Percentiles rank a stretch among this genome's conserved stretches.
Conservation (phyloP, 1,284 basidiomycete species). For the Sanghuangporus sanghuang region DNA sequence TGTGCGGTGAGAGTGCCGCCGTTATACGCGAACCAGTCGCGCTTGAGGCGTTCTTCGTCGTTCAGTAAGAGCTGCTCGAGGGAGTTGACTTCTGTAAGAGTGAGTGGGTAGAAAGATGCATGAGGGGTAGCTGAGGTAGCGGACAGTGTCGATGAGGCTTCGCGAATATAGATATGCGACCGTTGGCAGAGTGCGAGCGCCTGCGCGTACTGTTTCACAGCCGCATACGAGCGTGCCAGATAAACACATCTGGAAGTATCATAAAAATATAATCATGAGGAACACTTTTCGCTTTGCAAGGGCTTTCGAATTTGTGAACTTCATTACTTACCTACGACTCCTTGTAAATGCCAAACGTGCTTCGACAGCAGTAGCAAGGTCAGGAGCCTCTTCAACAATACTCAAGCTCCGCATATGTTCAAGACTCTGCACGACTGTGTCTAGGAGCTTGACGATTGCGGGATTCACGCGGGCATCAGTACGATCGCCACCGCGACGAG, state of each 20-base stretch:
- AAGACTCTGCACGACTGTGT: conserved; percentile 79
- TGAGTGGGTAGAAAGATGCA: conserved; percentile 54
- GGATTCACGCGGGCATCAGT: conserved; percentile 71
- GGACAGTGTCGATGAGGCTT: conserved; percentile 41
- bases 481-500: not conserved
- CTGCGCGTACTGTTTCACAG: conserved; percentile 66
- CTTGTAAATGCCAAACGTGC: conserved; percentile 70
- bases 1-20: conserved; percentile 49
- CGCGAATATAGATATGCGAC: conserved; percentile 64
- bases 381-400: conserved; percentile 84
- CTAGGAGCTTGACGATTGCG: conserved; percentile 83
- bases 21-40: conserved; percentile 75
- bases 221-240: conserved; percentile 65
- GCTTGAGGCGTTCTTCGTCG: conserved; percentile 59
- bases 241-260: conserved; percentile 51
- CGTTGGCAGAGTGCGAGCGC: conserved; percentile 65
- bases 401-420: conserved; percentile 78
- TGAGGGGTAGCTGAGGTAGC: conserved; percentile 33
- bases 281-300: not conserved
- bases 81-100: conserved; percentile 35
- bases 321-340: conserved; percentile 51
- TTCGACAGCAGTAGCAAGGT: conserved; percentile 73
- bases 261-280: not conserved
- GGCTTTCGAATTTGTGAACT: not conserved
- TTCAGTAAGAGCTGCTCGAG: conserved; percentile 47